phyloP scores from a whole-genome alignment of 2,329 filamentous ascomycete genomes.

The Tolypocladium guangdongense region DNA sequence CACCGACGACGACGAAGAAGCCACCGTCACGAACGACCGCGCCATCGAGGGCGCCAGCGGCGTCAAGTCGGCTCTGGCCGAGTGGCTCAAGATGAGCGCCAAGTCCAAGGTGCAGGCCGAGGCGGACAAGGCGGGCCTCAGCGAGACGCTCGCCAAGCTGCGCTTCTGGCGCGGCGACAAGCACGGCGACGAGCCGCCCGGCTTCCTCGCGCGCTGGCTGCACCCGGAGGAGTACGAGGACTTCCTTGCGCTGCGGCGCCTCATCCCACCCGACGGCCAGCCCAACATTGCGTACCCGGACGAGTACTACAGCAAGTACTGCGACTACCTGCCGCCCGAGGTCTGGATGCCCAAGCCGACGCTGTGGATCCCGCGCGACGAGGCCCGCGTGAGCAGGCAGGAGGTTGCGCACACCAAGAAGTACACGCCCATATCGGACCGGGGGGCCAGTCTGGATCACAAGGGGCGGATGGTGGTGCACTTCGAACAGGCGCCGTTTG shows the following conservation, averaged over 20 bases:
- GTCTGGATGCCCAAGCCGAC: conserved; percentile 51
- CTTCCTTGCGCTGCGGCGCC: conserved; percentile 57
- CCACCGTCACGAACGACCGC: conserved; percentile 14
- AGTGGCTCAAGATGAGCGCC: conserved; percentile 25
- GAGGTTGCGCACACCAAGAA: conserved; percentile 63
- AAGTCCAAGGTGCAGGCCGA: conserved; percentile 20
- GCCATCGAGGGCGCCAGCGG: conserved; percentile 27
- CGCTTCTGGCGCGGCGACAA: conserved; percentile 14
- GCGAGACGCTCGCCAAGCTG: conserved; percentile 14
- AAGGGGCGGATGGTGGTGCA: conserved; percentile 24
- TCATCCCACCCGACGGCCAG: conserved; percentile 49
- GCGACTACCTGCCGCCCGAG: conserved; percentile 57
- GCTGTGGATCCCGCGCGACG: conserved; percentile 78
- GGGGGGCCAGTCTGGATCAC: conserved; percentile 19
- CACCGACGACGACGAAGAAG: conserved; percentile 11
- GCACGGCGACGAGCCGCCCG: conserved; percentile 23
- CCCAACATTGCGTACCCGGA: conserved; percentile 35
- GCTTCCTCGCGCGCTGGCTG: conserved; percentile 56
- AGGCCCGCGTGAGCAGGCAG: conserved; percentile 62
- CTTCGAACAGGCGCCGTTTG: conserved; percentile 27
- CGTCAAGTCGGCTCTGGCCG: conserved; percentile 18
- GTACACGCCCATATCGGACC: conserved; percentile 68
- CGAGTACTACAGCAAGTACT: conserved; percentile 39
- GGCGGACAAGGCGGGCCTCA: conserved; percentile 15
- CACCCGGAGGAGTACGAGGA: conserved; percentile 68